Base-by-base conservation (phyloP, 2,329 filamentous ascomycete genomes). In the Alternaria sp. region DNA sequence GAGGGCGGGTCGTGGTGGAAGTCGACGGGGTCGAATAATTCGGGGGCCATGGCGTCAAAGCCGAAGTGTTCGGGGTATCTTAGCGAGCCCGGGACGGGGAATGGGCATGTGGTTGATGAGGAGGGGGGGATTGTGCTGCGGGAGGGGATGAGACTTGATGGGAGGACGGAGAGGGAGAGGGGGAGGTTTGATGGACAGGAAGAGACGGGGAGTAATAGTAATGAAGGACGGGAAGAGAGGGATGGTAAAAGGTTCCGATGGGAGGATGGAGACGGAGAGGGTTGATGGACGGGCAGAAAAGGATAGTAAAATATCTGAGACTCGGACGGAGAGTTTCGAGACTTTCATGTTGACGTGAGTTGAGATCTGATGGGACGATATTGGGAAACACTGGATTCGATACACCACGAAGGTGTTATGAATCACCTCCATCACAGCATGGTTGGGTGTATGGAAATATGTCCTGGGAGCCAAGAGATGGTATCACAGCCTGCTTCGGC, bases 121-220 rank as follows among this genome's bases (percentile, higher is more conserved):
- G 51, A 53, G 40, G 28, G 23, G 23, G 40, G 21, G 6, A 53
- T 53, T 37, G 51, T 53, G 17, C 13, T 48, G 24, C 26, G 29
- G 1, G 51, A 54, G 17, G n/a, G 14, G 1, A 54, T 33, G 33
- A 54, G 24, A 21, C 36, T 23, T 11, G 29, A 26, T 26, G 42
- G 34, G 13, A 7, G 13, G 13, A 14, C 29, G 10, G 44, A 14
- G 10, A 13, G 9, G 4, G 11, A 11, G n/a, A n/a, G n/a, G n/a
- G n/a, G n/a, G 10, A 39, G 37, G 13, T 6, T 10, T 39, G 17
- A 39, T 11, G 4, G 4, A 10, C 13, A n/a, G n/a, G n/a, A n/a
- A n/a, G n/a, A 17, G 37, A 40, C 21, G 7, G 21, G 24, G 37
- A 40, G 7, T 5, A 6, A 24, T 13, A 40, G 37, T 7, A 21